phyloP scores from a whole-genome alignment of 305 asterid genomes.

The Solanum aculeatissimum region DNA sequence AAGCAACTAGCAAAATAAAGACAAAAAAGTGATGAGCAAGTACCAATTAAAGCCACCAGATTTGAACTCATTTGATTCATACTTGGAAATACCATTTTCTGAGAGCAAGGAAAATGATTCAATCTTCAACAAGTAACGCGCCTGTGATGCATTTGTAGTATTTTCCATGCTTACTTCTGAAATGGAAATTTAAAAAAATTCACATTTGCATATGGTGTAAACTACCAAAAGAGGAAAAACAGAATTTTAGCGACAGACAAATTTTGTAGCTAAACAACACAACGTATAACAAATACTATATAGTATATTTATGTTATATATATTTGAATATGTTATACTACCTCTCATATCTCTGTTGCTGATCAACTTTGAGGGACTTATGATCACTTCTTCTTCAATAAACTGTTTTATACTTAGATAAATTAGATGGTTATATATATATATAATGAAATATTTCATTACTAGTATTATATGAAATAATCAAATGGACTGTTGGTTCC shows the following conservation, averaged over 20 bases:
- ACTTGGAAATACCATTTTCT: not conserved
- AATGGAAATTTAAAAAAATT: not conserved
- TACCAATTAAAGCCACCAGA: not conserved
- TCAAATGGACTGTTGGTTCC: not conserved
- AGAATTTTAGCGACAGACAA: not conserved
- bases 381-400: not conserved
- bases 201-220: not conserved
- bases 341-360: not conserved
- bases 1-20: not conserved
- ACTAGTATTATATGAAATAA: not conserved
- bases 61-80: constrained; percentile 3
- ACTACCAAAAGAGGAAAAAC: not conserved
- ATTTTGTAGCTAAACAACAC: not conserved
- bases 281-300: too few relatives aligned
- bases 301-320: too few relatives aligned
- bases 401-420: not conserved
- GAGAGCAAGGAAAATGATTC: not conserved
- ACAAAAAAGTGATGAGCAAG: not conserved
- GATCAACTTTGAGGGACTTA: not conserved
- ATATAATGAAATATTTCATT: not conserved
- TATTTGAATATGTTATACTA: not conserved
- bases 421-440: not conserved
- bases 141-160: not conserved
- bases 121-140: not conserved
- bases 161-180: not conserved